Base-by-base conservation (phyloP, 2,329 filamentous ascomycete species). In the Clonostachys chloroleuca region DNA sequence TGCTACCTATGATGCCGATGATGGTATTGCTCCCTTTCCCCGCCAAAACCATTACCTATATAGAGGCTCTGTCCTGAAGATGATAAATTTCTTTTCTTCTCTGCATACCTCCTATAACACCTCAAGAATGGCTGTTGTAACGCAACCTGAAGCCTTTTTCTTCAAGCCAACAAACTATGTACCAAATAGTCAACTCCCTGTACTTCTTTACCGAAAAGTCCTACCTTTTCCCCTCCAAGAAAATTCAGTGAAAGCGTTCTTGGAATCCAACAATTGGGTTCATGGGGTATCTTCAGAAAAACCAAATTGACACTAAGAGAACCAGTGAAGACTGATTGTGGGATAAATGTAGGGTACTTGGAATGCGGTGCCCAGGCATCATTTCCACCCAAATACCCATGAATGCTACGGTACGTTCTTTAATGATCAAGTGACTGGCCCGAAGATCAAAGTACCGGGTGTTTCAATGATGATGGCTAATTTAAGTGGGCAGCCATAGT, bases 371-470 rank as follows among this genome's bases (percentile, higher is more conserved):
- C 24, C 41, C 5, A 17, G 42, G 10, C 48, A 49, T 42, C 48
- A 42, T 24, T 47, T 47, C 14, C 42, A 45, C 24, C 48, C 45
- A 14, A 47, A 47, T 24, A 47, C 45, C 2, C 41, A 47, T n/a
- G 45, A 44, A 36, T 50, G 33, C 42, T 39, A 44, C 4, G 24
- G 24, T 30, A 30, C 24, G 24, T 30, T 9, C 24, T 30, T 30
- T 30, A 2, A 30, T 10, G 24, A 2, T 30, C 9, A 3, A 30
- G 2, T 30, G 24, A 30, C 7, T 9, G 7, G 24, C 24, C 24
- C 7, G 24, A 30, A 30, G 8, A 10, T 10, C 9, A 30, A 8
- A 10, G 9, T 30, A 10, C 9, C 24, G 1, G 3, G 24, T 3
- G 9, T 10, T 30, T 30, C 9, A 30, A 9, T 8, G 24, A 9